These are phyloP conservation scores for Tricholoma furcatifolium DNA, from an alignment of 768 basidiomycete species.

Conservation along the genomic window DNA sequence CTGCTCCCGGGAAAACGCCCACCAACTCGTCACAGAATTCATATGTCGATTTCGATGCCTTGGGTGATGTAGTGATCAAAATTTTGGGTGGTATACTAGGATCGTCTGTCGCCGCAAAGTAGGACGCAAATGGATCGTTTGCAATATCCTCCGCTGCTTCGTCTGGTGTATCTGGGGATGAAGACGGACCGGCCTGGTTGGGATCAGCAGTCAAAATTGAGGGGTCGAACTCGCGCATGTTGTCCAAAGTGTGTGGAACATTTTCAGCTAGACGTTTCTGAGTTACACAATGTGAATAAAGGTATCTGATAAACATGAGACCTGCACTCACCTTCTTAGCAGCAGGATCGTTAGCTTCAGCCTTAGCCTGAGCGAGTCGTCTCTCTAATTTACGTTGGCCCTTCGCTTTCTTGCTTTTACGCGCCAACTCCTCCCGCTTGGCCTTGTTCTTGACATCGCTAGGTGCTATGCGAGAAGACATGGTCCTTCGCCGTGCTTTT, in stretches of 20 bases:
- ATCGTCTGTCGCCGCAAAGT: conserved; percentile 67
- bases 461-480: conserved; percentile 61
- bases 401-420: conserved; percentile 76
- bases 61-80: conserved; percentile 86
- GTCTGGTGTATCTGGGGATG: conserved; percentile 39
- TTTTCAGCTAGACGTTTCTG: conserved; percentile 85
- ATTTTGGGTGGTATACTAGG: conserved; percentile 80
- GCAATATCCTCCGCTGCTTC: conserved; percentile 70
- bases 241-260: conserved; percentile 90
- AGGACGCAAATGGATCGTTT: conserved; percentile 75
- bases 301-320: neutral
- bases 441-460: conserved; percentile 83
- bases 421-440: conserved; percentile 76
- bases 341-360: conserved; percentile 72
- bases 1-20: conserved; percentile 88
- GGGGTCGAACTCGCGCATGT: conserved; percentile 83
- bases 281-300: neutral
- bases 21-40: conserved; percentile 92
- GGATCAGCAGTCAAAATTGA: conserved; percentile 61
- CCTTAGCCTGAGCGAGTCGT: conserved; percentile 74
- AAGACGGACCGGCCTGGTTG: conserved; percentile 29
- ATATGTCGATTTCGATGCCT: conserved; percentile 86
- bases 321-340: conserved; percentile 65
- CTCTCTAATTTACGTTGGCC: conserved; percentile 78
- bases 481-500: conserved; percentile 20